These are phyloP conservation scores for Cladosporium sp. DNA, from an alignment of 2,329 filamentous ascomycete species.

Conservation along the genomic window DNA sequence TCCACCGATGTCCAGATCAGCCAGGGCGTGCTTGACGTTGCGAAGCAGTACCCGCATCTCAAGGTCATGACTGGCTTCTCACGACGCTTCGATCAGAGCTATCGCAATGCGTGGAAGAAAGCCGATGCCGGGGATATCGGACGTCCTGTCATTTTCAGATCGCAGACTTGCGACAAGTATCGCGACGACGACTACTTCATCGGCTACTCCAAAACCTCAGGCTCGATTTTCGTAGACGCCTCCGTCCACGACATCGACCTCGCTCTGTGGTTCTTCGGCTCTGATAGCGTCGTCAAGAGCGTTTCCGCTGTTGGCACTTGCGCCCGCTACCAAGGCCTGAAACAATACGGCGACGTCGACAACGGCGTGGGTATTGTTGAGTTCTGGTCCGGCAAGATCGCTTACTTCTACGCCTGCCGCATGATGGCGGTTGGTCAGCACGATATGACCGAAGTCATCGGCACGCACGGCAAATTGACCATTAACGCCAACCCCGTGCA, in stretches of 20 bases:
- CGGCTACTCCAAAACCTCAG: conserved; percentile 63
- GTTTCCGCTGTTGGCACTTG: conserved; percentile 59
- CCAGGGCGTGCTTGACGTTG: conserved; percentile 60
- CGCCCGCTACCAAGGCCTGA: conserved; percentile 59
- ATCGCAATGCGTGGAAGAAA: conserved; percentile 59
- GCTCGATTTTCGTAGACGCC: conserved; percentile 71
- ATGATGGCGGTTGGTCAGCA: conserved; percentile 71
- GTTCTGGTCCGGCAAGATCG: conserved; percentile 64
- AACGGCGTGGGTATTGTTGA: conserved; percentile 66
- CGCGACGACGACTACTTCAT: conserved; percentile 69
- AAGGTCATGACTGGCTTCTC: conserved; percentile 70
- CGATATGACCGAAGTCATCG: conserved; percentile 67
- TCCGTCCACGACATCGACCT: conserved; percentile 71
- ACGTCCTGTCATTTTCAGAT: conserved; percentile 60
- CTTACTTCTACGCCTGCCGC: conserved; percentile 62
- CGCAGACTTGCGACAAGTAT: conserved; percentile 67
- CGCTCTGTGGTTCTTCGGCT: conserved; percentile 63
- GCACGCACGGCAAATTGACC: conserved; percentile 63
- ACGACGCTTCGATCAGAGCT: conserved; percentile 66
- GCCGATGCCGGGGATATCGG: conserved; percentile 59
- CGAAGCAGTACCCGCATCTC: conserved; percentile 56
- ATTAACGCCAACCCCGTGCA: conserved; percentile 60
- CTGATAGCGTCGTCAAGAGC: conserved; percentile 55
- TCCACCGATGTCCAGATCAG: conserved; percentile 61
- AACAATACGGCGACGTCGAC: conserved; percentile 60